Base-by-base conservation (phyloP, 768 basidiomycete genomes). In the Coprinellus micaceus region DNA sequence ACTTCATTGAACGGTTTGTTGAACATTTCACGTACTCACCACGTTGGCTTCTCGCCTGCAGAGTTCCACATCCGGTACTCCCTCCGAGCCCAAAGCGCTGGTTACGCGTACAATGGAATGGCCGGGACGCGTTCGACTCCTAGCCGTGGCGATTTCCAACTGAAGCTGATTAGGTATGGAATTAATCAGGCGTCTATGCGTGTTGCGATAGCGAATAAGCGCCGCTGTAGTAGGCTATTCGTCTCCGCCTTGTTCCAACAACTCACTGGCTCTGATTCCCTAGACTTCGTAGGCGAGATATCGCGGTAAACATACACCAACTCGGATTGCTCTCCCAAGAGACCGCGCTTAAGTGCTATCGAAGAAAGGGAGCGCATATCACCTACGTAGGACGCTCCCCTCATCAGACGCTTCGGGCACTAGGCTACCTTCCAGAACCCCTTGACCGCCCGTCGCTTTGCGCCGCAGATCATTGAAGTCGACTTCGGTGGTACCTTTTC, bases 381-480 rank as follows among this genome's bases (percentile, higher is more conserved):
- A 30, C 33, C 4, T 30, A 13, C n/a, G 5, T 26, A 15, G 40
- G 40, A 43, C n/a, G 40, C 25, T 50, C 17, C 3, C 28, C 29
- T 28, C 29, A 40, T 41, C 39, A 43, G 10, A 40, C 24, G 52
- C 52, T 53, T 53, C 52, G 52, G 52, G 24, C 52, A 41, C 39
- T 30, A 28, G 41, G 37, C 36, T 40, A 24, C 39, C 37, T 53
- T 53, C 52, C 30, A 44, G 52, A 44, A 53, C 17, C 28, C 43
- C 22, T n/a, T 19, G 29, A 50, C 22, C 41, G 30, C 33, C 41
- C 36, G 56, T 66, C 64, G 64, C 66, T 56, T 65, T 67, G 61
- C 70, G 62, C 70, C 71, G 70, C 69, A 66, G 68, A 73, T 73
- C 69, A 62, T 62, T 64, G 53, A 47, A 55, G 60, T 59, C 60